phyloP scores from a whole-genome alignment of 495 filamentous ascomycete species.

The Cryomyces antarcticus region DNA sequence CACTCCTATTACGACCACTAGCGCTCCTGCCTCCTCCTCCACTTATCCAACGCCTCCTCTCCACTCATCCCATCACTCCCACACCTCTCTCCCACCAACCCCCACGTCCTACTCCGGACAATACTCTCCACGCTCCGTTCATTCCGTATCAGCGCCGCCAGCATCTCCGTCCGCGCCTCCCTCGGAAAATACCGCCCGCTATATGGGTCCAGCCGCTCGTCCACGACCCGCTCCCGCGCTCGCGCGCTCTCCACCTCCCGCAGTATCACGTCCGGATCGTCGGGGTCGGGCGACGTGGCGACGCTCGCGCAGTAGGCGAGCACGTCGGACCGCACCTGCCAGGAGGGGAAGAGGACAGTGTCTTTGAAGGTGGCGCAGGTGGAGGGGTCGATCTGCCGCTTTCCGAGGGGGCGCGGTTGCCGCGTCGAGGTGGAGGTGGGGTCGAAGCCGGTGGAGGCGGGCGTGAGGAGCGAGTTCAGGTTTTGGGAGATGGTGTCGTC shows the following conservation, averaged over 20 bases:
- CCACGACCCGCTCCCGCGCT: constrained; percentile 54
- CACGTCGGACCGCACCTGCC: constrained; percentile 70
- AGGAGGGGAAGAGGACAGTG: constrained; percentile 66
- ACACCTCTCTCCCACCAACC: constrained; percentile 61
- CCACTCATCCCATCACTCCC: constrained; percentile 32
- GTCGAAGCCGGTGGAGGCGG: constrained; percentile 51
- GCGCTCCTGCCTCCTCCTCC: constrained; percentile 32
- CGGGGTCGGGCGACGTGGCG: constrained; percentile 68
- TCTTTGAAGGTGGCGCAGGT: constrained; percentile 57
- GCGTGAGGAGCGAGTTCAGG: constrained; percentile 74
- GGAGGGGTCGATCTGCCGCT: constrained; percentile 30
- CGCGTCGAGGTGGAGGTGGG: constrained; percentile 52
- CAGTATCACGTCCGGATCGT: constrained; percentile 60
- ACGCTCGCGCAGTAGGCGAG: constrained; percentile 80
- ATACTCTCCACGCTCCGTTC: constrained; percentile 79
- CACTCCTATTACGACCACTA: background rate
- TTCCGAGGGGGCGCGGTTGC: constrained; percentile 24
- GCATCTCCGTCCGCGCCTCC: constrained; percentile 63
- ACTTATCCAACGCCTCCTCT: constrained; percentile 43
- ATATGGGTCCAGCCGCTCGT: constrained; percentile 88
- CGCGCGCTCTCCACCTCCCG: constrained; percentile 48
- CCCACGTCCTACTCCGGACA: constrained; percentile 67
- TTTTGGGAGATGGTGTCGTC: constrained; percentile 90
- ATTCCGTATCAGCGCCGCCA: constrained; percentile 60
- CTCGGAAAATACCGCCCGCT: constrained; percentile 64